These are phyloP conservation scores for Auricularia cornea DNA, from an alignment of 768 basidiomycete species.

Conservation along the genomic window DNA sequence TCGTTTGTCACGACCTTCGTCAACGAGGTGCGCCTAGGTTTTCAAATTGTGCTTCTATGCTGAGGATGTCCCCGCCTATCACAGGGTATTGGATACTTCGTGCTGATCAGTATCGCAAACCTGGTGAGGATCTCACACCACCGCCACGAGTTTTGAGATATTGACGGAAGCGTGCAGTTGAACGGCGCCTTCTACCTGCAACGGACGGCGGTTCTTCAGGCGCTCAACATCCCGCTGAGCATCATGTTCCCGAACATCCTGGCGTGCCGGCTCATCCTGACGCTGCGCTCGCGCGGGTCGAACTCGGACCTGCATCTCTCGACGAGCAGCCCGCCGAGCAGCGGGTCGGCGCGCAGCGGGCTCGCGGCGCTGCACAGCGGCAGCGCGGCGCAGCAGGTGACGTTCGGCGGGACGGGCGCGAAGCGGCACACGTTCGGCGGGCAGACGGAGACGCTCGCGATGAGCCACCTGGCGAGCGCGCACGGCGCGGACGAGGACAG, in stretches of 20 bases:
- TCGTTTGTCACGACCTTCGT: constrained; percentile 77
- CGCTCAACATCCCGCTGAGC: constrained; percentile 76
- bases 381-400: background rate
- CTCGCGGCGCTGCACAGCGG: no score
- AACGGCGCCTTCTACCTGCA: constrained; percentile 85
- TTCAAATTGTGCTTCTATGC: background rate
- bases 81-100: constrained; percentile 73
- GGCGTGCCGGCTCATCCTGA: constrained; percentile 52
- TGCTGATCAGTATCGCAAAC: constrained; percentile 81
- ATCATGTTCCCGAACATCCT: constrained; percentile 77
- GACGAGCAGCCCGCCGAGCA: background rate
- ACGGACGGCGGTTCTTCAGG: constrained; percentile 60
- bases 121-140: constrained; percentile 34
- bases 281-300: background rate
- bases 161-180: constrained; percentile 27
- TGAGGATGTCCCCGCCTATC: constrained; percentile 1
- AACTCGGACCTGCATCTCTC: background rate
- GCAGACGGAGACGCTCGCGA: background rate
- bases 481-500: background rate
- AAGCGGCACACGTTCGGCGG: background rate
- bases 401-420: background rate
- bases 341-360: background rate
- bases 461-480: background rate
- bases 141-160: background rate
- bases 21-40: constrained; percentile 64